These are phyloP conservation scores for Backusella luteola DNA, from an alignment of 192 early-diverging fungal species.

Conservation along the genomic window DNA sequence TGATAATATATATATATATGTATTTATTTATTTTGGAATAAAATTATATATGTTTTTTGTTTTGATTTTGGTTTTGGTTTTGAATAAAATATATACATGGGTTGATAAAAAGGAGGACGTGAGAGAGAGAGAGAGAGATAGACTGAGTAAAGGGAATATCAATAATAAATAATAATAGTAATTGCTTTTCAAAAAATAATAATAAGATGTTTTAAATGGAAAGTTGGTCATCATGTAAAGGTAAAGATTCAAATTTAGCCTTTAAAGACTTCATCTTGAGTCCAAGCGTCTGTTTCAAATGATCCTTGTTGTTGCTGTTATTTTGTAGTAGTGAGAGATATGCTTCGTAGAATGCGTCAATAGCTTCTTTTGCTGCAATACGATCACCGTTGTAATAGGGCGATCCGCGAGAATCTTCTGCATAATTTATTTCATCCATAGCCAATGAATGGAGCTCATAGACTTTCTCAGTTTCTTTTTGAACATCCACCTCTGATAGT, in stretches of 20 bases:
- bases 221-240: neutral
- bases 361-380: constrained; percentile 36
- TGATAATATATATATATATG: neutral
- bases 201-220: neutral
- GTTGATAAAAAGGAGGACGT: neutral
- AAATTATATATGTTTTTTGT: neutral
- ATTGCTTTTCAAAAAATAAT: neutral
- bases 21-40: neutral
- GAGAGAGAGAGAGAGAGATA: neutral
- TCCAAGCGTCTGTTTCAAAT: neutral
- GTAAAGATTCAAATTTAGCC: neutral
- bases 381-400: constrained; percentile 43
- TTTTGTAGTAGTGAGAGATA: constrained; percentile 12
- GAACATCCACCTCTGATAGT: neutral
- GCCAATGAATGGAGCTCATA: constrained; percentile 11
- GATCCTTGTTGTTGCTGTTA: neutral
- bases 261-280: neutral
- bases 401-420: constrained; percentile 45
- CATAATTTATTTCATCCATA: constrained; percentile 27
- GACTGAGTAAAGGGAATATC: neutral
- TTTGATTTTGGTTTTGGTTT: neutral
- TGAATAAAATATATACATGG: neutral
- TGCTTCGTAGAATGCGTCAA: constrained; percentile 26
- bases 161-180: neutral
- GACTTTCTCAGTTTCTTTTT: constrained; percentile 6